Evolutionary conservation across 768 basidiomycete species (phyloP), one percentile per base, ranked within the genome.

Genomic region (Mycena sanguinolenta): DNA sequence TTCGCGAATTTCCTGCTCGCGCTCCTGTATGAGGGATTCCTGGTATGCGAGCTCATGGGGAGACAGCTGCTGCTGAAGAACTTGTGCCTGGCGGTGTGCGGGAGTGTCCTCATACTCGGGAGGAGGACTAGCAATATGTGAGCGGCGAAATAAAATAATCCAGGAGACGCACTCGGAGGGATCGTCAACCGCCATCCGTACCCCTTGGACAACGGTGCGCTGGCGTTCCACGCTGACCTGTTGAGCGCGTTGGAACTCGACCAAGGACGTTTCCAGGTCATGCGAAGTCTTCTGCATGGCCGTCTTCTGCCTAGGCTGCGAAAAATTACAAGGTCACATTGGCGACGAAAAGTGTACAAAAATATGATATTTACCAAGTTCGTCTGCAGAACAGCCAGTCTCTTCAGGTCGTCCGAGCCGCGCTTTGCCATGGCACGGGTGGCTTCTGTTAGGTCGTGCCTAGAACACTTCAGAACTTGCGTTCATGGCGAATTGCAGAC

Each of bases 381-480:
- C 2, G 82, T 77, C 73, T 94, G 94, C 60, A 94, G 83, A 2
- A 87, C 82, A 12, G 95, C 91, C 8, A 99, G 85, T 70, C 89
- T 91, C 90, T 98, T 99, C 78, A 99, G 81, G 77, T 98, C 96
- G 57, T 95, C 95, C 0, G 95, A 95, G 7, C 95, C 93, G 53
- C 95, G 91, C 84, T 98, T 98, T n/a, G 94, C 92, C 92, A 99
- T 96, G 4, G 92, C 94, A 50, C 97, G 89, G 44, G 98, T 99
- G 27, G 94, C 90, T 77, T 99, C 98, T 1, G 95, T 96, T 70
- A 99, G 84, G 81, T 98, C 95, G 83, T 97, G 94, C 57, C 97
- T 98, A 71, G 25, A 23, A 49, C 10, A 34, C 17, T 55, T 71
- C 30, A 71, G 65, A 13, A 19, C 0, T 6, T 8, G 44, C 2